These are phyloP conservation scores for Aspergillus ibericus DNA, from an alignment of 2,329 filamentous ascomycete species.

Conservation along the genomic window DNA sequence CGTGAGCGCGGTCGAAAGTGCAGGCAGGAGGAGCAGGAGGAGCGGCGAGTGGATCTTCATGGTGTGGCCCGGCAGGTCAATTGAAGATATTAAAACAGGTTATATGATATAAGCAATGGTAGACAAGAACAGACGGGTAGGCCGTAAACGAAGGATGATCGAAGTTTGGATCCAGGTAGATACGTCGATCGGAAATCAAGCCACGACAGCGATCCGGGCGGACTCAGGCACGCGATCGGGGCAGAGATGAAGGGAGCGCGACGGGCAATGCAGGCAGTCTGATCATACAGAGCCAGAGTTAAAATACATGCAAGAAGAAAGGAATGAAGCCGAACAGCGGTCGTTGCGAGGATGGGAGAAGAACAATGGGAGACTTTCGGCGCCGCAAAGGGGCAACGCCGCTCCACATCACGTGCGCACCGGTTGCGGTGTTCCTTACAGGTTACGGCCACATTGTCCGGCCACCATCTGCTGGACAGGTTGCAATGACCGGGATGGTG, in stretches of 20 bases:
- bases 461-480: neutral
- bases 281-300: neutral
- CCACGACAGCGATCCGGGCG: constrained; percentile 14
- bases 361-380: constrained; percentile 8
- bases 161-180: constrained; percentile 3
- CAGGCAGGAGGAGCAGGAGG: constrained; percentile 38
- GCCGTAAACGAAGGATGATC: neutral
- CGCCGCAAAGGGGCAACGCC: constrained; percentile 21
- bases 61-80: neutral
- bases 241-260: neutral
- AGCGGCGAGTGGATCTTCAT: constrained; percentile 22
- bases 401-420: constrained; percentile 17
- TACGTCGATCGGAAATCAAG: constrained; percentile 11
- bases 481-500: no score
- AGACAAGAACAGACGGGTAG: constrained; percentile 2
- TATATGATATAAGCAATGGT: neutral
- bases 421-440: constrained; percentile 14
- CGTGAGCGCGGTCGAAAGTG: constrained; percentile 30
- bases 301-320: neutral
- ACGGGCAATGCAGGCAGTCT: neutral
- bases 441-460: neutral
- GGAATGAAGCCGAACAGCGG: constrained; percentile 10
- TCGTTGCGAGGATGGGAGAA: constrained; percentile 7
- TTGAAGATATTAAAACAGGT: neutral
- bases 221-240: neutral